A percentile compares a stretch with the other conserved stretches of the same genome.
Conservation (phyloP, 1,139 yeast species). For the Magnusiomyces fungicola region DNA sequence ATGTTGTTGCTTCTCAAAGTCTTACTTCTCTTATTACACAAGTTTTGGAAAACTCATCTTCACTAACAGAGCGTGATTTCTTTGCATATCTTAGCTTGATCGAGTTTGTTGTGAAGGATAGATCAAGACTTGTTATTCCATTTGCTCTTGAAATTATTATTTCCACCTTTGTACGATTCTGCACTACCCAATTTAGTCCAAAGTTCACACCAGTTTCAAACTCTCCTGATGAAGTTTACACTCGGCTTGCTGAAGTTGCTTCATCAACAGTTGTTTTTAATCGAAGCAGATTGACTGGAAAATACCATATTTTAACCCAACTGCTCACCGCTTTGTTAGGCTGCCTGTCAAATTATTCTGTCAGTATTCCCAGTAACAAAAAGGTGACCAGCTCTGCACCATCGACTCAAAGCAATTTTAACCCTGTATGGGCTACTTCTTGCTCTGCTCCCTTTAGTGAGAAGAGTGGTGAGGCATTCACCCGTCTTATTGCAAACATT, state of each 20-base stretch:
- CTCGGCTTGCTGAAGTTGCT: conserved; percentile 7
- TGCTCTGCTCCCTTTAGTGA: conserved; percentile 26
- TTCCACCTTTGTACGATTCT: conserved; percentile 17
- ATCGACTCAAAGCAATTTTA: not conserved
- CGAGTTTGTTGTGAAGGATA: conserved; percentile 41
- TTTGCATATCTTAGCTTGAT: conserved; percentile 25
- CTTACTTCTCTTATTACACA: not conserved
- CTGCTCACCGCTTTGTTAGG: conserved; percentile 39
- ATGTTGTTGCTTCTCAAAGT: not conserved
- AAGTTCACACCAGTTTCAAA: conserved; percentile 6
- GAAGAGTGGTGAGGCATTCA: conserved; percentile 40
- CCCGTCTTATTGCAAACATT: conserved; percentile 53
- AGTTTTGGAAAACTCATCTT: not conserved
- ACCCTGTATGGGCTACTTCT: conserved; percentile 31
- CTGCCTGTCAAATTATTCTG: conserved; percentile 3
- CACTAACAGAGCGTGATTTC: conserved; percentile 25
- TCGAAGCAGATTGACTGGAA: conserved; percentile 58
- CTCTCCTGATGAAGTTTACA: conserved; percentile 1
- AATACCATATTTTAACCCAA: conserved; percentile 60
- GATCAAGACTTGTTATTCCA: conserved; percentile 59
- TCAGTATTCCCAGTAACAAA: not conserved
- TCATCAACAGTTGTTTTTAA: conserved; percentile 51
- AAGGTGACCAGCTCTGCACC: not conserved
- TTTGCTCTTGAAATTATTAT: conserved; percentile 53
- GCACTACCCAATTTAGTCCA: conserved; percentile 15